Evolutionary conservation across 176 grass and related monocot genomes (phyloP), one percentile per base, ranked within the genome.

Genomic region (Typha latifolia): DNA sequence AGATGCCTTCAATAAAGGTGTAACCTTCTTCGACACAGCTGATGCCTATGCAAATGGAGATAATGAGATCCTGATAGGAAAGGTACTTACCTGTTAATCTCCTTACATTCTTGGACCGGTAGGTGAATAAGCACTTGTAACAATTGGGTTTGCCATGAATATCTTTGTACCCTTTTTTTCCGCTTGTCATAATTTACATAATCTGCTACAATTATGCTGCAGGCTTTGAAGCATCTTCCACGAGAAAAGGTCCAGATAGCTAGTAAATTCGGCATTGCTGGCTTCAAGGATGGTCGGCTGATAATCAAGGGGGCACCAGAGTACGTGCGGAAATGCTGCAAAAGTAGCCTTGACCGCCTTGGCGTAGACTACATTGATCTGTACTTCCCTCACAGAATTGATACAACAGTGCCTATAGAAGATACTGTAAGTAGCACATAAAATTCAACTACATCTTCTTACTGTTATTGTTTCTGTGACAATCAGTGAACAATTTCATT

Each of bases 311-410:
- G 88, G 7, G 77, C 34, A 47, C 93, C 75, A 2, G 82, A 89
- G 31, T 91, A 97, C 68, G 80, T 78, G 21, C 66, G 85, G 6
- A 61, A 73, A 16, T 84, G 85, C 66, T 91, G 88, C 22, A 70
- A 91, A 64, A 69, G 70, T 29, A 91, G 80, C 70, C 80, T 97
- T 22, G 34, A 34, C 26, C 72, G 83, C 59, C 88, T 92, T 37
- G 88, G 34, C 34, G 68, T 92, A 53, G 78, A 87, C 74, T 92
- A 89, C 63, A 84, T 97, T 21, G 93, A 97, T 78, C 77, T 97
- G 48, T 97, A 80, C 84, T 97, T 71, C 51, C 88, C 74, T 68
- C 93, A 97, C 72, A 81, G 78, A 47, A 55, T 97, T 12, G 93
- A 97, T 69, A 85, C 82, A 27, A 62, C 85, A 1, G 83, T 91